Percentiles rank a stretch among this genome's conserved stretches.
These are phyloP conservation scores for Chlorella sp. DNA, from an alignment of 139 green algal species.

Conservation along the genomic window DNA sequence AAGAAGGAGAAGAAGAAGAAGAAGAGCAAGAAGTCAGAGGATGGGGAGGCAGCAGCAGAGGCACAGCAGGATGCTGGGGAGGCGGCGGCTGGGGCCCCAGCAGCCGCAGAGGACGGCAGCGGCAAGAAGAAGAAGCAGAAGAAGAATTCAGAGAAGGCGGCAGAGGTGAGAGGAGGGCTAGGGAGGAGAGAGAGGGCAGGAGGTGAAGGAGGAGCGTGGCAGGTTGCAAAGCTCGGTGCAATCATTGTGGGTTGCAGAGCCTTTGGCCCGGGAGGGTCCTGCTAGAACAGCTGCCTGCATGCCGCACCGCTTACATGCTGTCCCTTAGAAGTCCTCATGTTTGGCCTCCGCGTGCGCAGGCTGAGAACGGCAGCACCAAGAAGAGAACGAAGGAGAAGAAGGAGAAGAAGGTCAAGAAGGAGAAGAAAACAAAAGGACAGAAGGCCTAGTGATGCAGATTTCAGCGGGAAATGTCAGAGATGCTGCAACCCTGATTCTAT, in stretches of 20 bases:
- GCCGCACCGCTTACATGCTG: not conserved
- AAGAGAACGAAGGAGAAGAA: slow-evolving; percentile 18
- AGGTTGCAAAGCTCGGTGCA: not conserved
- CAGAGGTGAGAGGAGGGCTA: not conserved
- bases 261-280: not conserved
- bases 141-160: not conserved
- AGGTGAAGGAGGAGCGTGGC: too few relatives aligned
- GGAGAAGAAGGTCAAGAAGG: slow-evolving; percentile 36
- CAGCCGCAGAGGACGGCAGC: not conserved
- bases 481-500: too few relatives aligned
- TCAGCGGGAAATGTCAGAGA: not conserved
- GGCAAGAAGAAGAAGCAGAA: slow-evolving; percentile 25
- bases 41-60: not conserved
- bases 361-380: not conserved
- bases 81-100: not conserved
- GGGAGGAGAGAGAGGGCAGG: not conserved
- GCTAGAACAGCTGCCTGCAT: not conserved
- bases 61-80: not conserved
- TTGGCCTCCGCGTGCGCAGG: not conserved
- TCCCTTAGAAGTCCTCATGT: not conserved
- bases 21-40: slow-evolving; percentile 29
- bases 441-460: too few relatives aligned
- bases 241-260: not conserved
- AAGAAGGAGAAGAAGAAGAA: slow-evolving; percentile 43
- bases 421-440: not conserved